Percentiles rank a stretch among this genome's conserved stretches.
Conservation (phyloP, 805 yeast species). For the Candida nanaspora region DNA sequence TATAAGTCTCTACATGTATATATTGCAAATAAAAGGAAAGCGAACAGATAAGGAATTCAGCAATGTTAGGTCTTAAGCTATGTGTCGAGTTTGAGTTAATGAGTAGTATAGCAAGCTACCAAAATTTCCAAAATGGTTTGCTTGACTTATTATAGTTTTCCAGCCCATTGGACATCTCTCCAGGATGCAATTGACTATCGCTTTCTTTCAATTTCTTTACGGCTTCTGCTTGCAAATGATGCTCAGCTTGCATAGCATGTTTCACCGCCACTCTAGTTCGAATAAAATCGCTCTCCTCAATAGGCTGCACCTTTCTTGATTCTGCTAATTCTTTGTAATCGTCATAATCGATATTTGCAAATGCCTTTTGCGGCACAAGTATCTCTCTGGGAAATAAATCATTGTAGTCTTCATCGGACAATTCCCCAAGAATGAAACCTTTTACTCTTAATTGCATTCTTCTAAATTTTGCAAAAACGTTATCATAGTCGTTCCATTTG, state of each 20-base stretch:
- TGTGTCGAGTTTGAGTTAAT: no score
- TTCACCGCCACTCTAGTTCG: slow-evolving; percentile 54
- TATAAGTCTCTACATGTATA: no score
- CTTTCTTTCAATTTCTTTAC: slow-evolving; percentile 37
- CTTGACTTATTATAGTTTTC: not conserved
- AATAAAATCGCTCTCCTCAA: slow-evolving; percentile 41
- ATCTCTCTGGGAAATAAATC: slow-evolving; percentile 48
- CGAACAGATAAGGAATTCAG: no score
- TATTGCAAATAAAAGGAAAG: no score
- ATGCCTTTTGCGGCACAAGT: slow-evolving; percentile 31
- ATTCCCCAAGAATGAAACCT: slow-evolving; percentile 43
- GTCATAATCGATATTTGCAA: slow-evolving; percentile 12
- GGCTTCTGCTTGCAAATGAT: slow-evolving; percentile 61
- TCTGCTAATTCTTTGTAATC: not conserved
- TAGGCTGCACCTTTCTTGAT: slow-evolving; percentile 23
- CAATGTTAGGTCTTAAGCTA: no score
- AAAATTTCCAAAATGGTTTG: slow-evolving; percentile 22
- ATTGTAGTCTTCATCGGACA: slow-evolving; percentile 52
- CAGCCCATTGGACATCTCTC: not conserved
- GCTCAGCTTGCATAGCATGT: slow-evolving; percentile 70
- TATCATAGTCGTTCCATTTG: slow-evolving; percentile 79
- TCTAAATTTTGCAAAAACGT: slow-evolving; percentile 64
- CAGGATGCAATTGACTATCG: not conserved
- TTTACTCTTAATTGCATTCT: slow-evolving; percentile 51
- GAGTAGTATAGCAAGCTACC: slow-evolving; percentile 16